Conservation (phyloP, 1,284 basidiomycete genomes). For the Phellopilus nigrolimitatus region DNA sequence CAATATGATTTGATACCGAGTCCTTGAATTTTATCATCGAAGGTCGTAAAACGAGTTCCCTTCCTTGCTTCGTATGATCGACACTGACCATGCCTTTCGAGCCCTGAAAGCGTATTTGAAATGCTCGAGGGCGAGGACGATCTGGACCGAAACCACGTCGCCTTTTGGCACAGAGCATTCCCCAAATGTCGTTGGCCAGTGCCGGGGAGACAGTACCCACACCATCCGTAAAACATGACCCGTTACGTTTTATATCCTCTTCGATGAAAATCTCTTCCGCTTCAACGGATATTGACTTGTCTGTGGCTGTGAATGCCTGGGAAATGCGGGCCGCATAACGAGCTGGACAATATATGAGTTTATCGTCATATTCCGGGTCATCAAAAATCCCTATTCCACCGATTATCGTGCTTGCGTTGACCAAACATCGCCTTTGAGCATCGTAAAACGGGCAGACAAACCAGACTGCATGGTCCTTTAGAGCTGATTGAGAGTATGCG, state of each 20-base stretch:
- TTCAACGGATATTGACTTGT: conserved; percentile 47
- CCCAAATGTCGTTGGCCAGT: conserved; percentile 50
- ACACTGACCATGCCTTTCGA: conserved; percentile 62
- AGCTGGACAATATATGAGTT: conserved; percentile 56
- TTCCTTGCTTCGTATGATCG: conserved; percentile 43
- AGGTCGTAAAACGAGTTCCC: conserved; percentile 43
- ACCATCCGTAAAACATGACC: conserved; percentile 60
- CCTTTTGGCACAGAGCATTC: conserved; percentile 35
- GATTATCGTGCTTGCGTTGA: conserved; percentile 47
- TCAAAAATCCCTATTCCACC: conserved; percentile 49
- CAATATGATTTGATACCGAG: conserved; percentile 43
- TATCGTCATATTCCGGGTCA: conserved; percentile 37
- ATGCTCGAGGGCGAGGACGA: conserved; percentile 39
- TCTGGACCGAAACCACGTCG: conserved; percentile 34
- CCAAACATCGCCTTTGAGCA: conserved; percentile 26
- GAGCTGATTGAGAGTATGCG: conserved; percentile 44
- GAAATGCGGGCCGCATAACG: conserved; percentile 67
- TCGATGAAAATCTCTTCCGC: conserved; percentile 46
- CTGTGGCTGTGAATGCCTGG: conserved; percentile 70
- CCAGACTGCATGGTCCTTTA: conserved; percentile 55
- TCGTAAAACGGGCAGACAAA: conserved; percentile 46
- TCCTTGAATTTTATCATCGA: conserved; percentile 66
- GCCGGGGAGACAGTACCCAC: conserved; percentile 61
- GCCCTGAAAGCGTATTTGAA: conserved; percentile 57
- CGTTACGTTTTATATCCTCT: conserved; percentile 39